phyloP scores from a whole-genome alignment of 768 basidiomycete species.

The Pholiota molesta region DNA sequence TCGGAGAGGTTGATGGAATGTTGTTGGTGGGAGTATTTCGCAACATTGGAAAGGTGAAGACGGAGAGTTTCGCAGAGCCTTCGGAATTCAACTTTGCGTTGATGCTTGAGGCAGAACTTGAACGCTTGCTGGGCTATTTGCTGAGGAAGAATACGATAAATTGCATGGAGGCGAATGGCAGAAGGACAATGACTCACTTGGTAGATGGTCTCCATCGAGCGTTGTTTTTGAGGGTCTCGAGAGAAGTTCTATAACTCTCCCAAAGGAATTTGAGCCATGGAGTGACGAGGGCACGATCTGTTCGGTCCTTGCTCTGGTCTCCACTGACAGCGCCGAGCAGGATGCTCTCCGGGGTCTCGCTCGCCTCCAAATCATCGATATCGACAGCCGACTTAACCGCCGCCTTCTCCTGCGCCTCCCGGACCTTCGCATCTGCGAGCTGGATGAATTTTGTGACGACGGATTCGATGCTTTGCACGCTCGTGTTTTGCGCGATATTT shows the following conservation, averaged over 20 bases:
- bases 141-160: slow-evolving; percentile 39
- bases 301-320: slow-evolving; percentile 88
- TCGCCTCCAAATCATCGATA: slow-evolving; percentile 94
- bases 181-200: slow-evolving; percentile 59
- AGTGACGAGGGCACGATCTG: slow-evolving; percentile 92
- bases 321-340: slow-evolving; percentile 90
- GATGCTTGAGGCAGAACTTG: slow-evolving; percentile 92
- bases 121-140: slow-evolving; percentile 97
- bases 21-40: slow-evolving; percentile 92
- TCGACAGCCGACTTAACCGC: slow-evolving; percentile 77
- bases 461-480: slow-evolving; percentile 87
- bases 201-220: slow-evolving; percentile 91
- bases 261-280: slow-evolving; percentile 99
- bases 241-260: slow-evolving; percentile 95
- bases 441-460: slow-evolving; percentile 88
- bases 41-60: slow-evolving; percentile 91
- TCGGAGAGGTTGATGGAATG: slow-evolving; percentile 96
- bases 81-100: slow-evolving; percentile 96
- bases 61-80: slow-evolving; percentile 95
- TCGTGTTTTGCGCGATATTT: slow-evolving; percentile 94
- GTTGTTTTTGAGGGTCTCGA: slow-evolving; percentile 97
- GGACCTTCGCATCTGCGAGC: slow-evolving; percentile 79
- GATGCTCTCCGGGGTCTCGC: slow-evolving; percentile 92
- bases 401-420: slow-evolving; percentile 86
- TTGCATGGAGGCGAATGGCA: background rate